Percentiles rank a stretch among this genome's conserved stretches.
Conservation (phyloP, 805 yeast genomes). For the Saccharomycopsis lassenensis region DNA sequence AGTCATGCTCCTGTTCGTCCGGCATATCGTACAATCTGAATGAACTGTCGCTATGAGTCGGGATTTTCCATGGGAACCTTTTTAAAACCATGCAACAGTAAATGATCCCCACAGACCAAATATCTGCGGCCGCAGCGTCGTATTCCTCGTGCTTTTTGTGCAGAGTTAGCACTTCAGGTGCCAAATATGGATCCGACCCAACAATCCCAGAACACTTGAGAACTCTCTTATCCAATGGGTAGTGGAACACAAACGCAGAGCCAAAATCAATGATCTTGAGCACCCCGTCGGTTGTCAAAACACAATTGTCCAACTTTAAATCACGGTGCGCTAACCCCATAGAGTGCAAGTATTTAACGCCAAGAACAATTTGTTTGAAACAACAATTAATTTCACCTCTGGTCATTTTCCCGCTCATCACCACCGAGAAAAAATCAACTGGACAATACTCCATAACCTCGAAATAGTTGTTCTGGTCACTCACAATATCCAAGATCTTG, state of each 20-base stretch:
- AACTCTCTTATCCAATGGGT: conserved; percentile 53
- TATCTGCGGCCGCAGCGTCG: conserved; percentile 70
- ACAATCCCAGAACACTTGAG: conserved; percentile 66
- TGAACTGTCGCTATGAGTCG: conserved; percentile 58
- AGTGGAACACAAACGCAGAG: conserved; percentile 70
- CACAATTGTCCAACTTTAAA: conserved; percentile 75
- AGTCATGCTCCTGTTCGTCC: conserved; percentile 73
- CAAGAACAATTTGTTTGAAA: conserved; percentile 60
- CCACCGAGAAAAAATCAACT: conserved; percentile 74
- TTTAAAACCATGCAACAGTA: conserved; percentile 81
- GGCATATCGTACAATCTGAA: conserved; percentile 51
- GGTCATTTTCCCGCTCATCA: conserved; percentile 76
- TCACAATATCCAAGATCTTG: conserved; percentile 63
- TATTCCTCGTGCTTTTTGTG: conserved; percentile 38
- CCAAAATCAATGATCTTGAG: conserved; percentile 77
- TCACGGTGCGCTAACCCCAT: conserved; percentile 79
- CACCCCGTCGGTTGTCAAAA: conserved; percentile 61
- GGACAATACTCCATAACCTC: conserved; percentile 86
- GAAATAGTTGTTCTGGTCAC: conserved; percentile 50
- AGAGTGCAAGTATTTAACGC: conserved; percentile 63
- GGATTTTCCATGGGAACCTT: conserved; percentile 84
- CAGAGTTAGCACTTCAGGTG: conserved; percentile 61
- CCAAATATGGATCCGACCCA: conserved; percentile 80
- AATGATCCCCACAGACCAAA: conserved; percentile 78
- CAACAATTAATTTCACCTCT: conserved; percentile 77